Conservation (phyloP, 805 yeast genomes). For the Starmerella lactis-condensi region DNA sequence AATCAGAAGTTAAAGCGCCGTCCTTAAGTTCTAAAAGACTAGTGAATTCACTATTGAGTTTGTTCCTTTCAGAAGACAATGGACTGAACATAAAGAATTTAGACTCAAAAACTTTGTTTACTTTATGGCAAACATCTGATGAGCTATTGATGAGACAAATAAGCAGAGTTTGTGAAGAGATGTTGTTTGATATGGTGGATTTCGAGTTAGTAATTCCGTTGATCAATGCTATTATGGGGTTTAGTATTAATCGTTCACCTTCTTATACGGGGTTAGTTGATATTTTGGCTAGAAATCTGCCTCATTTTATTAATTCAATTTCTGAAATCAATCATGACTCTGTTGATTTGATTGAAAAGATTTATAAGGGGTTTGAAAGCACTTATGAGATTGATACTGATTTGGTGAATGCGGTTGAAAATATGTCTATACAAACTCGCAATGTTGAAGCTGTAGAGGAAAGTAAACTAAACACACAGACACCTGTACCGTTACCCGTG, state of each 20-base stretch:
- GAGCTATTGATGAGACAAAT: constrained; percentile 13
- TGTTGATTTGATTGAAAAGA: constrained; percentile 4
- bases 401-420: constrained; percentile 2
- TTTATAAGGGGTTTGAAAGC: constrained; percentile 1
- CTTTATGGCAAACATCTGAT: constrained; percentile 14
- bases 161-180: constrained; percentile 8
- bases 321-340: constrained; percentile 2
- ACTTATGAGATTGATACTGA: constrained; percentile 1
- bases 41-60: not conserved
- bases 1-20: constrained; percentile 2
- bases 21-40: constrained; percentile 11
- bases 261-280: constrained; percentile 2
- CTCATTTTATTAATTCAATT: constrained; percentile 2
- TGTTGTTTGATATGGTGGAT: constrained; percentile 10
- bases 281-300: constrained; percentile 2
- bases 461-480: constrained; percentile 1
- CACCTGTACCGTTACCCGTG: constrained; percentile 2
- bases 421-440: not conserved
- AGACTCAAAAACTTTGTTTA: constrained; percentile 8
- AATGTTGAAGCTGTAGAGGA: not conserved
- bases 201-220: constrained; percentile 10
- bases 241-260: not conserved
- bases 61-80: not conserved
- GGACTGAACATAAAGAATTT: not conserved
- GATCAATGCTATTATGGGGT: constrained; percentile 1